phyloP scores from a whole-genome alignment of 2,329 filamentous ascomycete genomes.

The Xylariaceae sp. region DNA sequence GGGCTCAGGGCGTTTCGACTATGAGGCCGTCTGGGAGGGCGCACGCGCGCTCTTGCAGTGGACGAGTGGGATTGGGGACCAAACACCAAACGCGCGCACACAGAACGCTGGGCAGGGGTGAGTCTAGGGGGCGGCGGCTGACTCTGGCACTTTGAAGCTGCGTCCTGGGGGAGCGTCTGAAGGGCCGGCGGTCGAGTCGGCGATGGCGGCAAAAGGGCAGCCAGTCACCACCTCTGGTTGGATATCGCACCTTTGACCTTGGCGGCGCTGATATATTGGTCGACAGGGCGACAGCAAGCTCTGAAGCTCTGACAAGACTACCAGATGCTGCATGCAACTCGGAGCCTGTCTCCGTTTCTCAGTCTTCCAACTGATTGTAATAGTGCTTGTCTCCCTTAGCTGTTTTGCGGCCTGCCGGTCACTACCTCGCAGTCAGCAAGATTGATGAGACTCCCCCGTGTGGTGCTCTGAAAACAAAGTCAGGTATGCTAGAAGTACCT shows the following conservation, averaged over 20 bases:
- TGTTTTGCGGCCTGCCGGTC: background rate
- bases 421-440: background rate
- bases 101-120: too few relatives aligned
- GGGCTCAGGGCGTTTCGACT: background rate
- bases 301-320: background rate
- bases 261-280: conserved; percentile 24
- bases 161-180: conserved; percentile 21
- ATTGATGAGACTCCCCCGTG: background rate
- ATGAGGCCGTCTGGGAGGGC: background rate
- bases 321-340: too few relatives aligned
- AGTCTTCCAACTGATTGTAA: background rate
- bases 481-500: background rate
- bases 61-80: conserved; percentile 3
- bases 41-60: conserved; percentile 17
- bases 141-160: background rate
- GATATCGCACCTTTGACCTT: conserved; percentile 4
- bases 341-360: background rate
- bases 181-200: conserved; percentile 23
- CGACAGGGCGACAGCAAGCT: conserved; percentile 19
- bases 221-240: conserved; percentile 14
- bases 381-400: background rate
- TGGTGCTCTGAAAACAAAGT: background rate
- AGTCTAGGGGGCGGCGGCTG: background rate
- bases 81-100: too few relatives aligned
- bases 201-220: conserved; percentile 28